Base-by-base conservation (phyloP, 176 grass and related monocot species). In the Oryza nivara region DNA sequence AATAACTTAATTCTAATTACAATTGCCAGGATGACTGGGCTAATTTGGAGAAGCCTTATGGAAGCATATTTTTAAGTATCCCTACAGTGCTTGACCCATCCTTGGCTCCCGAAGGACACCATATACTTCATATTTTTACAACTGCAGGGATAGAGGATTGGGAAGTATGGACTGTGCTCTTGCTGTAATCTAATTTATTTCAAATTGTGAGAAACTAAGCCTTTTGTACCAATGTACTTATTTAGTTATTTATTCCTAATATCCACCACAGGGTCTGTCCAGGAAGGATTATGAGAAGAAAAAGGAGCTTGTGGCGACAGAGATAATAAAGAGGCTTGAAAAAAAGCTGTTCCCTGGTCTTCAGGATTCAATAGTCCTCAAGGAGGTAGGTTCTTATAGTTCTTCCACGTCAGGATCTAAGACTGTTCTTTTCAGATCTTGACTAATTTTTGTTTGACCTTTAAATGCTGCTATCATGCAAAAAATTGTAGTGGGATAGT, bases 51-150 rank as follows among this genome's bases (percentile, higher is more conserved):
- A 93, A 93, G 73, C 80, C 95, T 79, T 95, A 95, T 85, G 92
- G 95, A 90, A 98, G 92, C 79, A 95, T 95, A 86, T 98, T 98
- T 93, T 76, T 98, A 85, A 98, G 95, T 87, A 93, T 98, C 13
- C 95, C 95, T 65, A 98, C 95, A 74, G 89, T 98, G 91, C 95
- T 98, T 78, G 89, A 98, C 83, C 90, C 91, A 82, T 90, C 95
- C 35, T 86, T 98, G 85, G 92, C 95, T 75, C 91, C 91, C 3
- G 89, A 98, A 84, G 92, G 92, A 74, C 92, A 95, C 83, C 95
- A 98, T 82, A 93, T 98, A 89, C 87, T 98, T 88, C 95, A 95
- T 84, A 92, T 98, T 84, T 98, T 98, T 84, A 93, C 92, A 12
- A 95, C 95, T 30, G 92, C 95, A 77, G 80, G 87, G 71, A 95